These are phyloP conservation scores for Tricholoma hemisulphureum DNA, from an alignment of 768 basidiomycete genomes.

Conservation along the genomic window DNA sequence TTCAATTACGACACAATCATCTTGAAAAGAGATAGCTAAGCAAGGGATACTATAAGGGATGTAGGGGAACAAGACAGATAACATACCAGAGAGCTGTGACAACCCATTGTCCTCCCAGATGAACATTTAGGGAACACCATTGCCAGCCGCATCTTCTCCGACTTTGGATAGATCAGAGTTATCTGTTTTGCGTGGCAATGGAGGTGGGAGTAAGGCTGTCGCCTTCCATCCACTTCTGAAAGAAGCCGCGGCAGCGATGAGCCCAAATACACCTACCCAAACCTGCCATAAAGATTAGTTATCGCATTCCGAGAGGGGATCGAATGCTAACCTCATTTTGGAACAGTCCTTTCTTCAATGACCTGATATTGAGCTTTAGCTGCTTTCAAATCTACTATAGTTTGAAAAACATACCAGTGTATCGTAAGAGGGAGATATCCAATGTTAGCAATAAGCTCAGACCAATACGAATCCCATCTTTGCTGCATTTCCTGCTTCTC, in stretches of 20 bases:
- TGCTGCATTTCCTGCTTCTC: slow-evolving; percentile 58
- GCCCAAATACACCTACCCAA: slow-evolving; percentile 42
- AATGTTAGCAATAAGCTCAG: slow-evolving; percentile 68
- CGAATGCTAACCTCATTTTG: slow-evolving; percentile 54
- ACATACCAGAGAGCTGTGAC: not conserved
- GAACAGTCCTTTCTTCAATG: slow-evolving; percentile 64
- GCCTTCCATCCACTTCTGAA: slow-evolving; percentile 75
- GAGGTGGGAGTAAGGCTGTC: slow-evolving; percentile 42
- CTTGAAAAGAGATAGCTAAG: not conserved
- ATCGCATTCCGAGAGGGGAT: not conserved
- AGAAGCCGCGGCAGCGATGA: slow-evolving; percentile 54
- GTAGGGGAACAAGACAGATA: not conserved
- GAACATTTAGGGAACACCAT: slow-evolving; percentile 17
- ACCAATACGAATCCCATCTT: slow-evolving; percentile 68
- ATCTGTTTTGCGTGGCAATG: slow-evolving; percentile 19
- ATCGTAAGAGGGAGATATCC: slow-evolving; percentile 80
- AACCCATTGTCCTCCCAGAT: not conserved
- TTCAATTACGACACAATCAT: not conserved
- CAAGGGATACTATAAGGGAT: not conserved
- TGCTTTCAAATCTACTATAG: not conserved
- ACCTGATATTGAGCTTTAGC: slow-evolving; percentile 44
- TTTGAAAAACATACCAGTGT: slow-evolving; percentile 63
- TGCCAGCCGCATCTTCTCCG: slow-evolving; percentile 17
- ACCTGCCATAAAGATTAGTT: slow-evolving; percentile 23
- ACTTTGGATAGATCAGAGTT: slow-evolving; percentile 10